Evolutionary conservation across 345 rosid genomes (phyloP).

Genomic region (Cardamine resedifolia): DNA sequence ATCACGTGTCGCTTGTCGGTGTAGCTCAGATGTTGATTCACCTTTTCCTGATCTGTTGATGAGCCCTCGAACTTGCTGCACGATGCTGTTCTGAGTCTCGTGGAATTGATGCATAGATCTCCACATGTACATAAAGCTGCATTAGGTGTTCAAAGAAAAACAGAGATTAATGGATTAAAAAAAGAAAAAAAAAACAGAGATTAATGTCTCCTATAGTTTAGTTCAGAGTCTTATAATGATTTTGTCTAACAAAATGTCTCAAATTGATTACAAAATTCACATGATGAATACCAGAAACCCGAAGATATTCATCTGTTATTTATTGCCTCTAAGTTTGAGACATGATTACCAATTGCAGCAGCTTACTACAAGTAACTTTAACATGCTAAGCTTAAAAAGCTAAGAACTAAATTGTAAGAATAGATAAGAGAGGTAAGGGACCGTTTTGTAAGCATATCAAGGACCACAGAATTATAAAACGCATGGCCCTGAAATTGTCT

Average conservation of each 20-base stretch:
- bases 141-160: constrained; percentile 8
- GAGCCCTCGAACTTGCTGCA: constrained; percentile 92
- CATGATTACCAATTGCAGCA: not conserved
- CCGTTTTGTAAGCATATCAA: constrained; percentile 10
- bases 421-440: constrained; percentile 5
- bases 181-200: too few relatives aligned
- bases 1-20: constrained; percentile 86
- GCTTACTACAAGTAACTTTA: not conserved
- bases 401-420: not conserved
- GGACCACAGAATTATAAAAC: constrained; percentile 26
- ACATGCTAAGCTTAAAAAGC: not conserved
- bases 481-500: constrained; percentile 10
- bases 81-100: constrained; percentile 75
- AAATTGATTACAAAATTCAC: not conserved
- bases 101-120: constrained; percentile 81
- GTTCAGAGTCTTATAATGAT: not conserved
- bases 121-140: constrained; percentile 99
- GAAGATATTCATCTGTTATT: not conserved
- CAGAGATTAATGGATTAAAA: constrained; percentile 6
- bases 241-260: not conserved
- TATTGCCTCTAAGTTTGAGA: not conserved
- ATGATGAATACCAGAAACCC: not conserved
- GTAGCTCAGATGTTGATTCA: constrained; percentile 85
- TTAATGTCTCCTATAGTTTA: not conserved
- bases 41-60: constrained; percentile 67